Evolutionary conservation across 768 basidiomycete genomes (phyloP), one percentile per base, ranked within the genome.

Genomic region (Russula sp.): DNA sequence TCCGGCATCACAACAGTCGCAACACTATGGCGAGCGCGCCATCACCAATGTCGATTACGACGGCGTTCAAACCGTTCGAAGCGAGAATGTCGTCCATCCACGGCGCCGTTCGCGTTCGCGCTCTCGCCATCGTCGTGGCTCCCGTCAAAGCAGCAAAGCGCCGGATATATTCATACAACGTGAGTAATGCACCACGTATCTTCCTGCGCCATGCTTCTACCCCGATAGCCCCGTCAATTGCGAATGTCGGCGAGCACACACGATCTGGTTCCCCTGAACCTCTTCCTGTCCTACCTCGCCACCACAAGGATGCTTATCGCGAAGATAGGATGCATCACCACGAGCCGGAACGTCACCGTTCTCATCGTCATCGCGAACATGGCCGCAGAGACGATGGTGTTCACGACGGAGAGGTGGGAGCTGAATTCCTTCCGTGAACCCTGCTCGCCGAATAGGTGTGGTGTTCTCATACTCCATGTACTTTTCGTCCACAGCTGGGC

Each of bases 11-110:
- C 63, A 60, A 35, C 48, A 55, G 6, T 60, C 63, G 18, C 63
- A 59, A 63, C 57, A 64, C 7, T 64, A 60, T 47, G 63, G 63
- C 35, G 63, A 64, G 54, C 63, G 63, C 11, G 63, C 63, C 18
- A 59, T 64, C 37, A 64, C 63, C 7, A 39, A 64, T 7, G 22
- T 64, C 59, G 63, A 64, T 34, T 64, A 64, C 32, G 63, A 44
- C 10, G 63, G 63, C 2, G 27, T 32, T 45, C 63, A 64, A 50
- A 20, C 42, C 18, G 40, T 45, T 27, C 53, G 32, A 55, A 64
- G 48, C 40, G 59, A 60, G 35, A 60, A 64, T 45, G 55, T 45
- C 20, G n/a, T 35, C 3, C 53, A 37, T 32, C 35, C 54, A 9
- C 54, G n/a, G 14, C 53, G 22, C 31, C 54, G 9, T 45, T 55